These are phyloP conservation scores for Pleurozium schreberi DNA, from an alignment of 225 moss, liverwort and hornwort genomes.

Conservation along the genomic window DNA sequence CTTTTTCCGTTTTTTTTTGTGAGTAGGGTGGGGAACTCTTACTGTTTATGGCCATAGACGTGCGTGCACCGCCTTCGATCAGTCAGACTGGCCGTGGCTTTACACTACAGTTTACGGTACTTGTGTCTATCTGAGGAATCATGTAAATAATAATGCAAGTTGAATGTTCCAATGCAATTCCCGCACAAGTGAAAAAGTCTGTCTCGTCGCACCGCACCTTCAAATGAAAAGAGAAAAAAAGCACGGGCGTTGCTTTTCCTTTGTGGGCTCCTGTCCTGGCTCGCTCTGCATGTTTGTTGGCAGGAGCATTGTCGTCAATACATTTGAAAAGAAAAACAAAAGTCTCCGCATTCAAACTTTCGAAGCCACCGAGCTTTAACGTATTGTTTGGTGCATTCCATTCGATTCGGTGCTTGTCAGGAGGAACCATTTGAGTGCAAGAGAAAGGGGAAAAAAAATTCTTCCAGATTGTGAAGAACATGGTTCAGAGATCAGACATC, in stretches of 20 bases:
- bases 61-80: not conserved
- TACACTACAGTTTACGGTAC: not conserved
- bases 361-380: not conserved
- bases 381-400: not conserved
- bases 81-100: not conserved
- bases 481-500: not conserved
- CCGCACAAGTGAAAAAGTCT: not conserved
- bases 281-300: not conserved
- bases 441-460: no score
- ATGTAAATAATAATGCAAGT: slow-evolving; percentile 5
- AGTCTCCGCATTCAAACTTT: not conserved
- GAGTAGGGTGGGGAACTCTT: not conserved
- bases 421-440: not conserved
- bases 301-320: not conserved
- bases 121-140: not conserved
- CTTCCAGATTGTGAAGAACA: not conserved
- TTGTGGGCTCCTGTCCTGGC: not conserved
- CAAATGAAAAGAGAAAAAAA: not conserved
- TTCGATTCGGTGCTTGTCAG: not conserved
- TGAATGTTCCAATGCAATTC: not conserved
- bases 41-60: not conserved
- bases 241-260: not conserved
- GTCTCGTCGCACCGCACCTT: not conserved
- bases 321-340: not conserved
- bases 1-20: no score